Percentiles rank a stretch among this genome's conserved stretches.
Conservation (phyloP, 257 asterid genomes). For the Oldenlandia corymbosa region DNA sequence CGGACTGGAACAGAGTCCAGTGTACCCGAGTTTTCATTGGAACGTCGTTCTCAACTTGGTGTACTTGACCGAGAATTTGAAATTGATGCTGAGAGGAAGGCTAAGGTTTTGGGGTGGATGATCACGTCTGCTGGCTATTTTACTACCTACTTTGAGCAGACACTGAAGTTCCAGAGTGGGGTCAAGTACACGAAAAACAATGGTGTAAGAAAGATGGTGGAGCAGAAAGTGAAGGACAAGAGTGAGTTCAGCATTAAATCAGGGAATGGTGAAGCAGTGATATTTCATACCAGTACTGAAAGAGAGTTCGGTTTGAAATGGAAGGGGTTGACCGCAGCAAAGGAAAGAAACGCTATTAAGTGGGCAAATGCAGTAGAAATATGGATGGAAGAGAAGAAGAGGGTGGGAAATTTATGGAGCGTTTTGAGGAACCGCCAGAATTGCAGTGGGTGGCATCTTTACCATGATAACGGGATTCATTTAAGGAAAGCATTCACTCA, state of each 20-base stretch:
- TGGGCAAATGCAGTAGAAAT: slow-evolving; percentile 36
- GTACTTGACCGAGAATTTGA: slow-evolving; percentile 51
- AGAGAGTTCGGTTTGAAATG: slow-evolving; percentile 47
- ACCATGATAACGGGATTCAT: slow-evolving; percentile 46
- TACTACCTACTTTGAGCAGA: slow-evolving; percentile 30
- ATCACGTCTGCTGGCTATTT: slow-evolving; percentile 61
- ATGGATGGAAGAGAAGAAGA: slow-evolving; percentile 37
- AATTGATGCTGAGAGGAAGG: slow-evolving; percentile 43
- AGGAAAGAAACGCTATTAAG: slow-evolving; percentile 26
- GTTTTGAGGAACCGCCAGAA: slow-evolving; percentile 35
- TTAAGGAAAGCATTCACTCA: slow-evolving; percentile 48
- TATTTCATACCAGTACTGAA: slow-evolving; percentile 14
- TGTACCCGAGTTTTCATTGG: slow-evolving; percentile 29
- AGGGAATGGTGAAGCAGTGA: slow-evolving; percentile 11
- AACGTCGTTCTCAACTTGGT: slow-evolving; percentile 25
- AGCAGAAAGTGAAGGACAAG: slow-evolving; percentile 44
- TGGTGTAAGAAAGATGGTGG: slow-evolving; percentile 44
- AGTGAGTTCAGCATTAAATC: slow-evolving; percentile 29
- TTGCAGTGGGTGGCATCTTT: slow-evolving; percentile 60
- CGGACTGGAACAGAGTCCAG: slow-evolving; percentile 38
- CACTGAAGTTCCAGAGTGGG: slow-evolving; percentile 44
- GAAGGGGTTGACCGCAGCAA: slow-evolving; percentile 28
- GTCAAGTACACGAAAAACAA: slow-evolving; percentile 32
- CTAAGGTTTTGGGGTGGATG: slow-evolving; percentile 70
- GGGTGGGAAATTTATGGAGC: slow-evolving; percentile 16